Conservation (phyloP, 1,139 yeast genomes). For the Debaryomycetaceae sp. region DNA sequence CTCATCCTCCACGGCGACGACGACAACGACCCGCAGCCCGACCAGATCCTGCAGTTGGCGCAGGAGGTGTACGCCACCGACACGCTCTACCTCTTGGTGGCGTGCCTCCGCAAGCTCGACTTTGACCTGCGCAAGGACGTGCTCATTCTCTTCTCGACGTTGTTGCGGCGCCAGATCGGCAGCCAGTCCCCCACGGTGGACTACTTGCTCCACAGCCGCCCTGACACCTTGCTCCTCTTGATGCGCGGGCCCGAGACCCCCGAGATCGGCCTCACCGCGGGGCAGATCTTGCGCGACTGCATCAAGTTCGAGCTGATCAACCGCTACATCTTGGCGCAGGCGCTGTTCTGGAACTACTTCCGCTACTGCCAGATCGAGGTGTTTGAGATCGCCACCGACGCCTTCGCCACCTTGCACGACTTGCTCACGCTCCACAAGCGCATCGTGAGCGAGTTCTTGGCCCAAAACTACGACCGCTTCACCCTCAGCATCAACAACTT, state of each 20-base stretch:
- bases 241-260: slow-evolving; percentile 66
- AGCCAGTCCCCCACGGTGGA: slow-evolving; percentile 83
- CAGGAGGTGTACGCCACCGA: slow-evolving; percentile 77
- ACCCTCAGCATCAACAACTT: slow-evolving; percentile 60
- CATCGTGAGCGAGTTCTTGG: slow-evolving; percentile 66
- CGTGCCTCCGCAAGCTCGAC: slow-evolving; percentile 60
- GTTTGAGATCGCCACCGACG: slow-evolving; percentile 88
- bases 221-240: slow-evolving; percentile 59
- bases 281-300: slow-evolving; percentile 81
- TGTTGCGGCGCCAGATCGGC: slow-evolving; percentile 77
- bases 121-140: slow-evolving; percentile 91
- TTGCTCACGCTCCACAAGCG: slow-evolving; percentile 66
- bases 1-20: slow-evolving; percentile 73
- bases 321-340: slow-evolving; percentile 48
- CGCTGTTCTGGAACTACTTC: slow-evolving; percentile 77
- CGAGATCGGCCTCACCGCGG: slow-evolving; percentile 71
- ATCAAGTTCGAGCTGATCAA: slow-evolving; percentile 74
- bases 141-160: slow-evolving; percentile 63
- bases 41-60: slow-evolving; percentile 66
- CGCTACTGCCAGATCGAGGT: slow-evolving; percentile 69
- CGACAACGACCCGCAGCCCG: slow-evolving; percentile 65
- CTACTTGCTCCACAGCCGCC: slow-evolving; percentile 58
- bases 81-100: slow-evolving; percentile 56
- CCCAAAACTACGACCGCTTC: slow-evolving; percentile 51
- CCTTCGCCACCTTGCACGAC: slow-evolving; percentile 73